Conservation (phyloP, 306 rosid genomes). For the Delonix regia region DNA sequence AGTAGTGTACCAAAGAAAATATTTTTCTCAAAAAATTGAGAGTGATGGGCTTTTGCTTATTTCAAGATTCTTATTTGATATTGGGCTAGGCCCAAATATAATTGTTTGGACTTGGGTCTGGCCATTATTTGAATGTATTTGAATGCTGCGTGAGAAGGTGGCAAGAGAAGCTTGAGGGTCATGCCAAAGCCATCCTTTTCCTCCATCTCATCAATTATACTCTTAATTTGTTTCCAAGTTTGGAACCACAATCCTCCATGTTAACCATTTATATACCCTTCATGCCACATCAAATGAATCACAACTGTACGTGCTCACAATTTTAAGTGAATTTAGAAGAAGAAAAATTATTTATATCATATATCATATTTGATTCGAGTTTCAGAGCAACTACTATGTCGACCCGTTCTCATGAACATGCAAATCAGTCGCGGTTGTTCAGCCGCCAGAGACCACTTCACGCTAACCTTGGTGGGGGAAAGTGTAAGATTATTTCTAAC, state of each 20-base stretch:
- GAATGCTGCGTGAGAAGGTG: background rate
- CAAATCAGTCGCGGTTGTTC: background rate
- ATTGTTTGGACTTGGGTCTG: too few species aligned
- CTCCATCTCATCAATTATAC: background rate
- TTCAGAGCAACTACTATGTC: background rate
- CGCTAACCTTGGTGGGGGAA: conserved; percentile 41
- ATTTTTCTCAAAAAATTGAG: too few species aligned
- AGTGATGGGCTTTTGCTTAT: too few species aligned
- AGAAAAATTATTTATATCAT: background rate
- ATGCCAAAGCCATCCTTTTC: conserved; percentile 47
- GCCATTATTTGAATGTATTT: too few species aligned
- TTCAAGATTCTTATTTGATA: too few species aligned
- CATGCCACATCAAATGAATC: background rate
- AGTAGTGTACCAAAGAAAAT: too few species aligned
- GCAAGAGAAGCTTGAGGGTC: conserved; percentile 2
- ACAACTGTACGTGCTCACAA: too few species aligned
- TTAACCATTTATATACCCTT: background rate
- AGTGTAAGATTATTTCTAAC: conserved; percentile 21
- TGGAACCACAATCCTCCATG: background rate
- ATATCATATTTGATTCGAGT: background rate
- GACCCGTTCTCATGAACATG: background rate
- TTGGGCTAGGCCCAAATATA: too few species aligned
- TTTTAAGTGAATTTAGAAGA: background rate
- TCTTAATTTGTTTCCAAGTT: conserved; percentile 43
- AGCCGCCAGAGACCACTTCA: conserved; percentile 26